These are phyloP conservation scores for Podospora sp. DNA, from an alignment of 495 filamentous ascomycete species.

Conservation along the genomic window DNA sequence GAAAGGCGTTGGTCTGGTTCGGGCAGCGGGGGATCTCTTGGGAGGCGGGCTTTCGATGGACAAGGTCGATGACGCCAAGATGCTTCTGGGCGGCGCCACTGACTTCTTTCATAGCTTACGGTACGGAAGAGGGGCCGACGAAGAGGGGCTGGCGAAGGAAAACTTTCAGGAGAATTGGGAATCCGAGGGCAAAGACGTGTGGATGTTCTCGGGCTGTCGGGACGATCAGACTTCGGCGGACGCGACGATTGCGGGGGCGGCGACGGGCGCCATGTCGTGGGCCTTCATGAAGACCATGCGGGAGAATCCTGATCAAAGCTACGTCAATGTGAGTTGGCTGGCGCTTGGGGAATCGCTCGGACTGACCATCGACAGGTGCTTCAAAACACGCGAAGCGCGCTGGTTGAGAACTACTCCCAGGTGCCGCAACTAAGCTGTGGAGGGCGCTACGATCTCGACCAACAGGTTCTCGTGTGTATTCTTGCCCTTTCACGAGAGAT, in stretches of 20 bases:
- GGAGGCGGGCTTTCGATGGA: constrained; percentile 55
- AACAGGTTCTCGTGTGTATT: constrained; percentile 42
- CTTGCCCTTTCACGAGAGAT: neutral
- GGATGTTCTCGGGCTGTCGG: constrained; percentile 62
- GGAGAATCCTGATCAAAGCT: constrained; percentile 52
- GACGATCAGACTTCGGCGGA: constrained; percentile 65
- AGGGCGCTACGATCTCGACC: constrained; percentile 47
- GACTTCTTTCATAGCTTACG: constrained; percentile 57
- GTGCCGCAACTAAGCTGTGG: constrained; percentile 57
- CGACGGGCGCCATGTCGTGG: constrained; percentile 63
- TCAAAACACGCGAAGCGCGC: constrained; percentile 50
- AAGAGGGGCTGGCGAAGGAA: constrained; percentile 54
- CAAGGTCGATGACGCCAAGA: constrained; percentile 54
- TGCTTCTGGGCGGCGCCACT: constrained; percentile 56
- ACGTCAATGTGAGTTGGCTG: constrained; percentile 47
- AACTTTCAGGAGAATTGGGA: constrained; percentile 56
- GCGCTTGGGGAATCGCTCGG: neutral
- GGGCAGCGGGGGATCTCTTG: constrained; percentile 50
- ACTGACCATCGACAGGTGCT: constrained; percentile 39
- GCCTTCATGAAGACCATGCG: constrained; percentile 58
- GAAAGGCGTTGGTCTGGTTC: constrained; percentile 51
- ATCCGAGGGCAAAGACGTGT: constrained; percentile 57
- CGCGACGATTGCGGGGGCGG: constrained; percentile 54
- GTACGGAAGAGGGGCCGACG: constrained; percentile 45
- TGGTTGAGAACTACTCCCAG: constrained; percentile 54